These are phyloP conservation scores for Bertia moriformis DNA, from an alignment of 2,329 filamentous ascomycete species.

Conservation along the genomic window DNA sequence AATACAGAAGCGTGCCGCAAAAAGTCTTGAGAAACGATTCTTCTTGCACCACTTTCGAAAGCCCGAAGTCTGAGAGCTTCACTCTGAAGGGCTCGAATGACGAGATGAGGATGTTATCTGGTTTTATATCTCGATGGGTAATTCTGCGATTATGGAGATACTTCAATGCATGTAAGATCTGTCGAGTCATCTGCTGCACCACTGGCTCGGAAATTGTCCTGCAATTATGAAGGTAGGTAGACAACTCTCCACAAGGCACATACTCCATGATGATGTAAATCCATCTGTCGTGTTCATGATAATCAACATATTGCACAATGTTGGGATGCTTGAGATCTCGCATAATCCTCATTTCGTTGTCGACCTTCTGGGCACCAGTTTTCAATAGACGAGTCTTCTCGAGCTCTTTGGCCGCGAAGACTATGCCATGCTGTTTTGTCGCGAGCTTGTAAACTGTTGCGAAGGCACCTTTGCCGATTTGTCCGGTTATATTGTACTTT, in stretches of 20 bases:
- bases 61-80: slow-evolving; percentile 54
- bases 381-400: slow-evolving; percentile 41
- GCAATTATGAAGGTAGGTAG: slow-evolving; percentile 32
- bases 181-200: slow-evolving; percentile 36
- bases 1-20: slow-evolving; percentile 54
- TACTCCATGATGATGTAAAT: slow-evolving; percentile 62
- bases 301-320: slow-evolving; percentile 51
- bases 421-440: slow-evolving; percentile 43
- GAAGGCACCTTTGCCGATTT: slow-evolving; percentile 54
- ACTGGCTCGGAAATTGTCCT: slow-evolving; percentile 34
- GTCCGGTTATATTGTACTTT: slow-evolving; percentile 44
- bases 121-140: slow-evolving; percentile 58
- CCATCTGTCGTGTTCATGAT: slow-evolving; percentile 37
- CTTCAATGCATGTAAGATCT: slow-evolving; percentile 42
- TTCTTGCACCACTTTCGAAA: slow-evolving; percentile 49
- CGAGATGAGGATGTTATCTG: slow-evolving; percentile 53
- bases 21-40: slow-evolving; percentile 58
- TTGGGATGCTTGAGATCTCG: slow-evolving; percentile 39
- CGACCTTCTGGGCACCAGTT: neutral
- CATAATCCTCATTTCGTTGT: slow-evolving; percentile 53
- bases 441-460: slow-evolving; percentile 53
- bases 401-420: slow-evolving; percentile 52
- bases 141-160: slow-evolving; percentile 51
- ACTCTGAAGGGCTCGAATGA: slow-evolving; percentile 39
- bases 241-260: slow-evolving; percentile 47